These are phyloP conservation scores for Gnomoniopsis smithogilvyi DNA, from an alignment of 2,329 filamentous ascomycete genomes.

Conservation along the genomic window DNA sequence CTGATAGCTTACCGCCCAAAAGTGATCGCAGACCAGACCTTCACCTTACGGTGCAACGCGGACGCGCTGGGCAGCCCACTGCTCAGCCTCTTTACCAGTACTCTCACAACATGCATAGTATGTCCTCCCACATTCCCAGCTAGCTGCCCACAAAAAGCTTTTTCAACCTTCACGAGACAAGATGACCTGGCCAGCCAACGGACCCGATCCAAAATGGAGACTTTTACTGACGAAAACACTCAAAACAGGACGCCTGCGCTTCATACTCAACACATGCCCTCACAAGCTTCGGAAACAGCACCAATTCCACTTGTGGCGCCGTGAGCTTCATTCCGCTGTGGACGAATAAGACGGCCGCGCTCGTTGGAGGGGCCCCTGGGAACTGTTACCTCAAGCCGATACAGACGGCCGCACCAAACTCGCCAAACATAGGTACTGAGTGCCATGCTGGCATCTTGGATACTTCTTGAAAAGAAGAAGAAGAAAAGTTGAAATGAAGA, in stretches of 20 bases:
- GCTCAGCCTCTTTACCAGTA: conserved; percentile 38
- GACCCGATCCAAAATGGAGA: background rate
- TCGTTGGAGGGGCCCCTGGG: conserved; percentile 33
- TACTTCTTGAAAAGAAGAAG: background rate
- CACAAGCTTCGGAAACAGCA: conserved; percentile 22
- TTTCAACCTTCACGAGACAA: no score
- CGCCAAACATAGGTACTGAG: conserved; percentile 31
- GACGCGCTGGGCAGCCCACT: conserved; percentile 36
- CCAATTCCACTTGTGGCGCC: conserved; percentile 34
- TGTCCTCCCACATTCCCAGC: background rate
- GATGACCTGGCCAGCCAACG: no score
- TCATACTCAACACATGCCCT: conserved; percentile 33
- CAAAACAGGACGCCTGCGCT: conserved; percentile 38
- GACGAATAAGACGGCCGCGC: conserved; percentile 34
- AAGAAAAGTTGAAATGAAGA: no score
- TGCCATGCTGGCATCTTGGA: conserved; percentile 33
- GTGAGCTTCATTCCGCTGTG: conserved; percentile 42
- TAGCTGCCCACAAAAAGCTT: background rate
- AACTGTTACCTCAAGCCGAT: conserved; percentile 43
- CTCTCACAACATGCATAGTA: conserved; percentile 41
- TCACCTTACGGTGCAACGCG: conserved; percentile 41
- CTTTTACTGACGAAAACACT: background rate
- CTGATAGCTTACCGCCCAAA: background rate
- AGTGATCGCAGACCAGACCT: conserved; percentile 36
- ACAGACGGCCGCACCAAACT: conserved; percentile 28